Conservation (phyloP, 495 filamentous ascomycete genomes). For the Trichoderma orchidacearum region DNA sequence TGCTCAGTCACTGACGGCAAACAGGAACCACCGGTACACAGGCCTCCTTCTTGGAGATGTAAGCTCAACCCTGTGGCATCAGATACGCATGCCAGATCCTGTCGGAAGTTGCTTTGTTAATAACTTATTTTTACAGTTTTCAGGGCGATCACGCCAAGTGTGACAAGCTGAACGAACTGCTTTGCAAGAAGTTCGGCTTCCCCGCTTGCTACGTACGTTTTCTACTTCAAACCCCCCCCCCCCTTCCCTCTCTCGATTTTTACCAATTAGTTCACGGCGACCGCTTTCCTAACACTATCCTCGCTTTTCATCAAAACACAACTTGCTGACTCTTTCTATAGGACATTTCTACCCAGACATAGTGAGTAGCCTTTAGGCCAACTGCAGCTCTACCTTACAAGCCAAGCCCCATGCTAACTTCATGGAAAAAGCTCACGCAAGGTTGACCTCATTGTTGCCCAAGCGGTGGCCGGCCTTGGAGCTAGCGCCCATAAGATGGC, state of each 20-base stretch:
- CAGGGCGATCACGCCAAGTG: constrained; percentile 65
- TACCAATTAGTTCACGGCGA: neutral
- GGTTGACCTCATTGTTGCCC: constrained; percentile 39
- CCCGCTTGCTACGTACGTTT: constrained; percentile 38
- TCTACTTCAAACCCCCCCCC: neutral
- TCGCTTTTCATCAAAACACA: neutral
- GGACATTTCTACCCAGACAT: constrained; percentile 20
- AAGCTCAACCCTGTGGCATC: neutral
- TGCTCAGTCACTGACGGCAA: constrained; percentile 3
- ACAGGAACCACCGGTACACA: constrained; percentile 33
- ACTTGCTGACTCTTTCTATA: neutral
- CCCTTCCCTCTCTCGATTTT: neutral
- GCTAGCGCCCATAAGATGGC: constrained; percentile 59
- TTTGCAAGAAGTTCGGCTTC: constrained; percentile 82
- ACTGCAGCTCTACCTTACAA: neutral
- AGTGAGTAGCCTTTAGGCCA: neutral
- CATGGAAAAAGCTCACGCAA: constrained; percentile 3
- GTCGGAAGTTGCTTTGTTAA: neutral
- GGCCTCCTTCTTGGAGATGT: constrained; percentile 46
- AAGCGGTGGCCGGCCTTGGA: constrained; percentile 71
- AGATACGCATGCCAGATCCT: neutral
- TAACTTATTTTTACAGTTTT: constrained; percentile 47
- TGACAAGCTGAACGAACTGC: constrained; percentile 60
- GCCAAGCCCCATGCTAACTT: neutral
- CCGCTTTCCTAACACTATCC: neutral